Base-by-base conservation (phyloP, 2,329 filamentous ascomycete genomes). In the Pseudopyricularia javanii region DNA sequence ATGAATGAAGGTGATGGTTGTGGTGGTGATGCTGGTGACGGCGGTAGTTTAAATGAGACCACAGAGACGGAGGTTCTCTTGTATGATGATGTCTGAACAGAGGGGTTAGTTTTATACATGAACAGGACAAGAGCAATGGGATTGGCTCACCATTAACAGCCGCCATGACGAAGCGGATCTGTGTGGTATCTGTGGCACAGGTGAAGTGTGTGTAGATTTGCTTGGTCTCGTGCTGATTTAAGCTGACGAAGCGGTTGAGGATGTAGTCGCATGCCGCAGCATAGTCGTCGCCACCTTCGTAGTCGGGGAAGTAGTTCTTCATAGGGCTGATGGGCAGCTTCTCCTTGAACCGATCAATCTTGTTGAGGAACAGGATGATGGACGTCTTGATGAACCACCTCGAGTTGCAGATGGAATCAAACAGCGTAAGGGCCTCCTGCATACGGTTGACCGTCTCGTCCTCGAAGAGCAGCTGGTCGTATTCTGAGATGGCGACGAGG, bases 121-220 rank as follows among this genome's bases (percentile, higher is more conserved):
- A 14, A 35, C 12, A 3, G 35, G 35, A 17, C 28, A 17, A 7
- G 28, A 4, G 1, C 49, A 7, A 12, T 22, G 22, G 5, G 14
- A 15, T 35, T 7, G 14, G 50, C 84, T 64, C 79, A 95, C 91
- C 91, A 74, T 98, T 98, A 66, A 98, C 93, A 61, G 93, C 93
- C 57, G 91, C 91, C 93, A 98, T 98, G 72, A 98, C 93, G 77
- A 98, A 97, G 66, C 93, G 85, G 64, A 98, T 98, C 71, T 98
- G 93, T 64, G 93, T 96, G 32, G 93, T 98, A 68, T 98, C 93
- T 49, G 93, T 98, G 56, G 93, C 93, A 69, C 93, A 97, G 50
- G 93, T 98, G 74, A 98, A 98, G 72, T 97, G 93, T 55, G 93
- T 98, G 78, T 98, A 98, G 69, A 98, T 97, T 71, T 98, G 93